Conservation (phyloP, 257 asterid species). For the Haberlea rhodopensis region DNA sequence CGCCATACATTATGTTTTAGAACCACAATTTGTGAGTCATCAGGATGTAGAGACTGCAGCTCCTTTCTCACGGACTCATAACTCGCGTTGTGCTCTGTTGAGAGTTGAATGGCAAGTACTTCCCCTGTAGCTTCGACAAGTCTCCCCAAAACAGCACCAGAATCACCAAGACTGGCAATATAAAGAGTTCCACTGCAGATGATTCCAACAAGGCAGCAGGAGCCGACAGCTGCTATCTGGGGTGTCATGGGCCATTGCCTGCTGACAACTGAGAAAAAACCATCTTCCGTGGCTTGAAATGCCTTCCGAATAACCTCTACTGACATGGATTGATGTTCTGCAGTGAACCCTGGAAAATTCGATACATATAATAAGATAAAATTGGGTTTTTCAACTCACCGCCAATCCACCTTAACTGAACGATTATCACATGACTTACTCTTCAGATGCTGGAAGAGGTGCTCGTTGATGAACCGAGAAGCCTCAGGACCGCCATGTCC, state of each 20-base stretch:
- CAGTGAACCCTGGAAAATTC: constrained; percentile 47
- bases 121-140: constrained; percentile 63
- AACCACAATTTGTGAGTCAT: constrained; percentile 79
- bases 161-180: constrained; percentile 79
- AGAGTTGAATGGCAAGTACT: constrained; percentile 67
- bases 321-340: constrained; percentile 61
- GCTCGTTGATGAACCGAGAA: constrained; percentile 68
- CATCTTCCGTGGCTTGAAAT: constrained; percentile 68
- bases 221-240: constrained; percentile 76
- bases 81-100: constrained; percentile 79
- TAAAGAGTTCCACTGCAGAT: constrained; percentile 65
- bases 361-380: neutral
- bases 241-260: constrained; percentile 61
- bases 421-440: constrained; percentile 40
- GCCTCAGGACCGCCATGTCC: constrained; percentile 93
- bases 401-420: constrained; percentile 6
- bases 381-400: constrained; percentile 3
- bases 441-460: constrained; percentile 73
- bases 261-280: constrained; percentile 58
- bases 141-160: constrained; percentile 82
- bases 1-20: constrained; percentile 85
- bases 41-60: constrained; percentile 66
- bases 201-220: constrained; percentile 88
- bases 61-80: constrained; percentile 73
- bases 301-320: constrained; percentile 62